phyloP scores from a whole-genome alignment of 139 green algal genomes.

The Cymbomonas tetramitiformis region DNA sequence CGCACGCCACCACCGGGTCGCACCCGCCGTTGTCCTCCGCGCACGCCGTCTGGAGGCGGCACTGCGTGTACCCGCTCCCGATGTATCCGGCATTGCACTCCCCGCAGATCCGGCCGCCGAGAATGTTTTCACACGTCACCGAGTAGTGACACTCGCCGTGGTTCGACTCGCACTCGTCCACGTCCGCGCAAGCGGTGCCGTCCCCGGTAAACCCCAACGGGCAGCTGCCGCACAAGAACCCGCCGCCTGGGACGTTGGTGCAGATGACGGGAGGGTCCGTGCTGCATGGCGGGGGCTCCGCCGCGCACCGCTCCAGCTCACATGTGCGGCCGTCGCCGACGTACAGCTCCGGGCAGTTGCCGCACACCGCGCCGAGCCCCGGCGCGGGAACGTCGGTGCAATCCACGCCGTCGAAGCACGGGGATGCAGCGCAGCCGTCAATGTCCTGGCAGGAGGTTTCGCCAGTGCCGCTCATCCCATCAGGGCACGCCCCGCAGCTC shows the following conservation, averaged over 20 bases:
- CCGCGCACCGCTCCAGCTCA: too few species aligned
- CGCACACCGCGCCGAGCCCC: background rate
- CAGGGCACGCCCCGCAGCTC: conserved; percentile 1
- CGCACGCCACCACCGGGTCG: conserved; percentile 1
- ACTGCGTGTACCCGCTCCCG: conserved; percentile 3
- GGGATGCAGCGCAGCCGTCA: background rate
- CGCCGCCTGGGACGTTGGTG: too few species aligned
- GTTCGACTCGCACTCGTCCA: background rate
- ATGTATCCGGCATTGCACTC: background rate
- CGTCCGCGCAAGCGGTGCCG: background rate
- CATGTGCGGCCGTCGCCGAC: background rate
- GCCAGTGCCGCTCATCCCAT: background rate
- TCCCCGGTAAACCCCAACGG: background rate
- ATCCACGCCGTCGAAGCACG: background rate
- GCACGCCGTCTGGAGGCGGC: background rate
- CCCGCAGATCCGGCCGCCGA: background rate
- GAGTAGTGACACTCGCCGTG: background rate
- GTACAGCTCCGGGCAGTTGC: background rate
- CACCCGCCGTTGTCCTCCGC: conserved; percentile 7
- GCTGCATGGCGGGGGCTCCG: too few species aligned
- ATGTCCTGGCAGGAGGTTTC: background rate
- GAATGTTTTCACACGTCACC: conserved; percentile 1
- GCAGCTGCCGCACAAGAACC: background rate
- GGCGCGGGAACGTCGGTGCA: conserved; percentile 4
- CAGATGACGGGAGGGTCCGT: too few species aligned